These are phyloP conservation scores for Micractinium conductrix DNA, from an alignment of 139 green algal species.

Conservation along the genomic window DNA sequence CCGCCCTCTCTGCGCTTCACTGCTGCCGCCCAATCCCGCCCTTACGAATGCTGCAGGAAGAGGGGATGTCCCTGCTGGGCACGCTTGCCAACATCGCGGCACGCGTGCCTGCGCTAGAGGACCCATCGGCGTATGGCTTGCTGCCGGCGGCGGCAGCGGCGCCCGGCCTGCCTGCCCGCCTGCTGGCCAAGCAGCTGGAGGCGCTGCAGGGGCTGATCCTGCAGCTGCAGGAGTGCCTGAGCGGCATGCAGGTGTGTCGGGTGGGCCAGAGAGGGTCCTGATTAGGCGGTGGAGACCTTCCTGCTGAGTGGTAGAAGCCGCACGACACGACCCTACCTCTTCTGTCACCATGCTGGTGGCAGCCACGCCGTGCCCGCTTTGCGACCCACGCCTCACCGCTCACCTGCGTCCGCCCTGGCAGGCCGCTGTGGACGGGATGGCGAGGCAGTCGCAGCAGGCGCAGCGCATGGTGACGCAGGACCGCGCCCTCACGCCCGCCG, in stretches of 20 bases:
- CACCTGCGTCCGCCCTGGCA: neutral
- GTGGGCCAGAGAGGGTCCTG: neutral
- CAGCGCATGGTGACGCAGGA: conserved; percentile 31
- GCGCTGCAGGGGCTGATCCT: conserved; percentile 27
- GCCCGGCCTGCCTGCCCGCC: conserved; percentile 12
- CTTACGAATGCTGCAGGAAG: neutral
- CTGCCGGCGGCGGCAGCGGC: neutral
- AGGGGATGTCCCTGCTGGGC: conserved; percentile 29
- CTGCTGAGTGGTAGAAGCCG: neutral
- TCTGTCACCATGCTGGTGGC: neutral
- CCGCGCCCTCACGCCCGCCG: conserved; percentile 15
- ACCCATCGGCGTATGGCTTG: conserved; percentile 15
- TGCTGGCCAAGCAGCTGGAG: conserved; percentile 44
- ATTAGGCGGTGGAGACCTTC: too few species aligned
- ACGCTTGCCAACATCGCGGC: conserved; percentile 30
- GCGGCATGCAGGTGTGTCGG: conserved; percentile 8
- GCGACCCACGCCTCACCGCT: neutral
- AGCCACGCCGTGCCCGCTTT: neutral
- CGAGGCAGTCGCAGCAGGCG: conserved; percentile 9
- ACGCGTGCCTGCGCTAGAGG: conserved; percentile 35
- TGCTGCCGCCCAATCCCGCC: neutral
- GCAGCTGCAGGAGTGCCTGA: conserved; percentile 30
- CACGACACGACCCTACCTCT: neutral
- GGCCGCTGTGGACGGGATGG: conserved; percentile 5
- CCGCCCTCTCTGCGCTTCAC: neutral